Evolutionary conservation across 768 basidiomycete species (phyloP).

Genomic region (Sarcomyxa edulis): DNA sequence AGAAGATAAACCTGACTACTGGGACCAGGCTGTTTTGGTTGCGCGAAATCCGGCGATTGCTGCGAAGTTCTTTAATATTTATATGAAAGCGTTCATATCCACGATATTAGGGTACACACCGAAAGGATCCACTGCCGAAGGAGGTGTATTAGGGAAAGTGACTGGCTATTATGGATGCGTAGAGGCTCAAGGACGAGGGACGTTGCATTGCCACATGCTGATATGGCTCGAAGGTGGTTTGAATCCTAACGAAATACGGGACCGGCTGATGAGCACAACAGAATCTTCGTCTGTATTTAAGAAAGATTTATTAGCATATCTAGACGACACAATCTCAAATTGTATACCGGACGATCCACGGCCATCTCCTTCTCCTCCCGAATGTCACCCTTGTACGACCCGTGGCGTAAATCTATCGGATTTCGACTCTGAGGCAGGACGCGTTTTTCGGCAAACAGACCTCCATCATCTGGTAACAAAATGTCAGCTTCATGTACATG

Average conservation of each 20-base stretch:
- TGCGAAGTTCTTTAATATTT: constrained; percentile 36
- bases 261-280: constrained; percentile 5
- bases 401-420: constrained; percentile 1
- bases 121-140: constrained; percentile 6
- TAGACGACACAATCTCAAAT: constrained; percentile 22
- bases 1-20: constrained; percentile 20
- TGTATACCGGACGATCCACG: constrained; percentile 14
- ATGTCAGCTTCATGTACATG: constrained; percentile 28
- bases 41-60: constrained; percentile 34
- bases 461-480: constrained; percentile 14
- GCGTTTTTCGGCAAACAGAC: constrained; percentile 13
- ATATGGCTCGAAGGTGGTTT: constrained; percentile 31
- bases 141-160: constrained; percentile 26
- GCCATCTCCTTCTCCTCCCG: not conserved
- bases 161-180: constrained; percentile 35
- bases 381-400: constrained; percentile 15
- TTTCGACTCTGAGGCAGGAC: not conserved
- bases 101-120: constrained; percentile 19
- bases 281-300: too few relatives aligned
- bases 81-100: constrained; percentile 28
- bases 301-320: constrained; percentile 14
- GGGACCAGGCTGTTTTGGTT: constrained; percentile 26
- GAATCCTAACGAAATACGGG: constrained; percentile 23
- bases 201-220: constrained; percentile 35
- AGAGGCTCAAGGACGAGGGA: constrained; percentile 32